Conservation (phyloP, 495 filamentous ascomycete genomes). For the Evansstolkia leycettana region DNA sequence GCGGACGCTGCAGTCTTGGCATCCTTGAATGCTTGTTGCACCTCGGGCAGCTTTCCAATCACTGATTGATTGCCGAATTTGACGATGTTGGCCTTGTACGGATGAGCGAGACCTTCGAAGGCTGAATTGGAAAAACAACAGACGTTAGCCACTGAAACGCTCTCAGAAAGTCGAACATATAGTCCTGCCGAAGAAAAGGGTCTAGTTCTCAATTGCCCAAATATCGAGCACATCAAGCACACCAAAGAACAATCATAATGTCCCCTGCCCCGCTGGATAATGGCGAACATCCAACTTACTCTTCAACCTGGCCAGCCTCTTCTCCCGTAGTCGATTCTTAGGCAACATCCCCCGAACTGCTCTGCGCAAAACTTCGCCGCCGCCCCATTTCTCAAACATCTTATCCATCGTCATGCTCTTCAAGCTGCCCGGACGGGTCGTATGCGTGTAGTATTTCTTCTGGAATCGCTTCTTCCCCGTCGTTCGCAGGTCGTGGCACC, state of each 20-base stretch:
- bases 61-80: conserved; percentile 45
- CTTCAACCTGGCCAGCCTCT: conserved; percentile 79
- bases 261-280: background rate
- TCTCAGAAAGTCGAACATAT: background rate
- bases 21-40: conserved; percentile 33
- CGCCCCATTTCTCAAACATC: conserved; percentile 88
- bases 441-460: conserved; percentile 93
- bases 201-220: too few species aligned
- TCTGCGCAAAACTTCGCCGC: conserved; percentile 82
- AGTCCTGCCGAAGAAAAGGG: background rate
- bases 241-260: too few species aligned
- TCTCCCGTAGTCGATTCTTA: conserved; percentile 85
- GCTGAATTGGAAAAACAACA: conserved; percentile 40
- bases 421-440: conserved; percentile 75
- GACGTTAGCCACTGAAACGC: too few species aligned
- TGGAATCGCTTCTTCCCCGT: conserved; percentile 87
- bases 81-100: conserved; percentile 80
- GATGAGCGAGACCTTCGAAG: conserved; percentile 83
- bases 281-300: conserved; percentile 27
- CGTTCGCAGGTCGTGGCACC: conserved; percentile 73
- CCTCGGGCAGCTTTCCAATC: conserved; percentile 30
- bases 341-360: conserved; percentile 95
- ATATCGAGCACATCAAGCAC: too few species aligned
- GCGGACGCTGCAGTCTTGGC: conserved; percentile 18
- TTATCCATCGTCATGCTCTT: conserved; percentile 86